A percentile compares a stretch with the other conserved stretches of the same genome.
Conservation (phyloP, 306 rosid genomes). For the Vigna hirtella region DNA sequence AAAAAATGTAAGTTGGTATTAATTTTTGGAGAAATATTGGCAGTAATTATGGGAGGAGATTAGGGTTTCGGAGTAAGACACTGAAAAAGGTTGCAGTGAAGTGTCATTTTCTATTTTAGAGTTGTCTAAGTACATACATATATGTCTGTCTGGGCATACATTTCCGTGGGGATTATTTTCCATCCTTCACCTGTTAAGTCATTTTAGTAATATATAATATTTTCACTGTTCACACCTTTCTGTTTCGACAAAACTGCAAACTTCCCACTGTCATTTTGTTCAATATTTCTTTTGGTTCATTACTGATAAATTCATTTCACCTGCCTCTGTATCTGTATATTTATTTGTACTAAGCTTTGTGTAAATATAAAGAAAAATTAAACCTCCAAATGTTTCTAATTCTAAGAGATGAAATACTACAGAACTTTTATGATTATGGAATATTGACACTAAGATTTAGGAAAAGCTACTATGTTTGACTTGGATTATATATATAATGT, state of each 20-base stretch:
- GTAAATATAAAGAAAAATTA: background rate
- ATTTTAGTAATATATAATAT: slow-evolving; percentile 15
- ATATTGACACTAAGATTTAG: background rate
- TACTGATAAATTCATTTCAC: background rate
- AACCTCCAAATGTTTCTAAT: background rate
- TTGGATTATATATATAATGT: background rate
- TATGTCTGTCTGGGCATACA: slow-evolving; percentile 60
- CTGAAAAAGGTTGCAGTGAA: slow-evolving; percentile 81
- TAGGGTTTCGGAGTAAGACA: slow-evolving; percentile 58
- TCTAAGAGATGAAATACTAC: background rate
- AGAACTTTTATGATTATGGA: background rate
- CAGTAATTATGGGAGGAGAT: slow-evolving; percentile 40
- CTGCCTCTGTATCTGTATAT: background rate
- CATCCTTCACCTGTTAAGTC: slow-evolving; percentile 18
- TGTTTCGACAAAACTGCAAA: slow-evolving; percentile 44
- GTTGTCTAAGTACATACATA: slow-evolving; percentile 49
- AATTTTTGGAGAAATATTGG: slow-evolving; percentile 24
- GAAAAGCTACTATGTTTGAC: background rate
- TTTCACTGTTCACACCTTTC: slow-evolving; percentile 40
- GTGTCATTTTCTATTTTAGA: slow-evolving; percentile 82
- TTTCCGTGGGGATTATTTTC: slow-evolving; percentile 81
- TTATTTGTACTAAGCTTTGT: background rate
- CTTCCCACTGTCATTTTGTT: slow-evolving; percentile 44
- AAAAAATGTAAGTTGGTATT: slow-evolving; percentile 37
- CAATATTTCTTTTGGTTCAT: background rate